Base-by-base conservation (phyloP, 306 rosid species). In the Amphicarpaea edgeworthii region DNA sequence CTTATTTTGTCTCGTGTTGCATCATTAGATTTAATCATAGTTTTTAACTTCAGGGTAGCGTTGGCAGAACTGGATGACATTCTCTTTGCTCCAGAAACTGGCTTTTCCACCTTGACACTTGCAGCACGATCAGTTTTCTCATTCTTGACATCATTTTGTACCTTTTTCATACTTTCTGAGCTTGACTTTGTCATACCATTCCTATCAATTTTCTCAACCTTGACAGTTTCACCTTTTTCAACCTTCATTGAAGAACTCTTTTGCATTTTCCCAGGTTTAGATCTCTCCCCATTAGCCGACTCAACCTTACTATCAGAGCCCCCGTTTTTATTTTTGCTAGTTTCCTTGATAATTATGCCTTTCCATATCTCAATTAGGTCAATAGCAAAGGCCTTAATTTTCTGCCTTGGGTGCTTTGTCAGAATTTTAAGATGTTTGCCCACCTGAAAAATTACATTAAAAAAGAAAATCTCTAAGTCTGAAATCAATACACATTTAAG, bases 281-380 rank as follows among this genome's bases (percentile, higher is more conserved):
- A 80, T 73, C 86, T 87, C 73, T 86, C 87, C 5, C 85, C 83
- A 43, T 82, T 87, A 21, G 90, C 69, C 26, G 86, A 54, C 62
- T 80, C 90, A 60, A 80, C 87, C 85, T 85, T 81, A 63, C 63
- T 67, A 49, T 89, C 90, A 68, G 68, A 79, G 42, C 55, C 84
- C 43, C 90, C 98, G 64, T 84, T 84, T 78, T 73, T 85, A 69
- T 83, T 89, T 64, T 85, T 92, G 81, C 86, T 91, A 51, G 96
- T 85, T 80, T 96, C 99, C 80, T 83, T 85, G 50, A 92, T 84
- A 12, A 96, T 91, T 65, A 96, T 83, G 12, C 62, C 89, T 74
- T 96, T 96, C 98, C 99, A 96, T 73, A 84, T 87, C 80, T 89
- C 97, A 78, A 96, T 88, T 80, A 96, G 85, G 72, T 81, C 88